Conservation (phyloP, 305 asterid genomes). For the Salvia sclarea region DNA sequence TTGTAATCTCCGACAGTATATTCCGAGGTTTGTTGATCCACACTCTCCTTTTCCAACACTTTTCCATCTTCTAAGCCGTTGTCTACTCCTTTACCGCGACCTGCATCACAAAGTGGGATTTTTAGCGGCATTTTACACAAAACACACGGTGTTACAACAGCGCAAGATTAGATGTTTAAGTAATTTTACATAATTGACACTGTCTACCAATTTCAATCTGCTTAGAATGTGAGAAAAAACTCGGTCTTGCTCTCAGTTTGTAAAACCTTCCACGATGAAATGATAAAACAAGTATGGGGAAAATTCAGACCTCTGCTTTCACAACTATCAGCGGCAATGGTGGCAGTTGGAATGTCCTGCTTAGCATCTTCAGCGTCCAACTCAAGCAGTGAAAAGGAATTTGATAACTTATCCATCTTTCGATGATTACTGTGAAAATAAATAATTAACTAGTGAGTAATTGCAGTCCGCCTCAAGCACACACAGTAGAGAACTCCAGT, state of each 20-base stretch:
- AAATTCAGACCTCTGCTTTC: slow-evolving; percentile 27
- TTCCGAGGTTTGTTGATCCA: slow-evolving; percentile 35
- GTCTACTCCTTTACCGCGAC: slow-evolving; percentile 29
- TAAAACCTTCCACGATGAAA: background rate
- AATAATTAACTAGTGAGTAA: slow-evolving; percentile 13
- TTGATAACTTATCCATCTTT: slow-evolving; percentile 62
- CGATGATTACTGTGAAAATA: slow-evolving; percentile 15
- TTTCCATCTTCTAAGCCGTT: slow-evolving; percentile 36
- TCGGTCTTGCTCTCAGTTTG: background rate
- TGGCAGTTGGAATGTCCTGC: slow-evolving; percentile 21
- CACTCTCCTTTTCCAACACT: slow-evolving; percentile 34
- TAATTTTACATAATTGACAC: slow-evolving; percentile 13
- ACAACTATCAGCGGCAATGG: slow-evolving; percentile 29
- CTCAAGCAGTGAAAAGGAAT: slow-evolving; percentile 63
- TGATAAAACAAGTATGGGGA: background rate
- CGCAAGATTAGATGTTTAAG: background rate
- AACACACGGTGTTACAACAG: background rate
- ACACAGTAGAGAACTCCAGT: background rate
- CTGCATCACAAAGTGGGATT: slow-evolving; percentile 38
- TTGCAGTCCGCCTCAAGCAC: background rate
- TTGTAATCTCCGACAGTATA: slow-evolving; percentile 37
- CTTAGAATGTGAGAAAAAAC: slow-evolving; percentile 4
- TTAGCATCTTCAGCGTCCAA: slow-evolving; percentile 52
- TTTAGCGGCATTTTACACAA: slow-evolving; percentile 1
- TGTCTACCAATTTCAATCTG: background rate